Evolutionary conservation across 257 asterid species (phyloP), one percentile per base, ranked within the genome.

Genomic region (Fraxinus cuspidata): DNA sequence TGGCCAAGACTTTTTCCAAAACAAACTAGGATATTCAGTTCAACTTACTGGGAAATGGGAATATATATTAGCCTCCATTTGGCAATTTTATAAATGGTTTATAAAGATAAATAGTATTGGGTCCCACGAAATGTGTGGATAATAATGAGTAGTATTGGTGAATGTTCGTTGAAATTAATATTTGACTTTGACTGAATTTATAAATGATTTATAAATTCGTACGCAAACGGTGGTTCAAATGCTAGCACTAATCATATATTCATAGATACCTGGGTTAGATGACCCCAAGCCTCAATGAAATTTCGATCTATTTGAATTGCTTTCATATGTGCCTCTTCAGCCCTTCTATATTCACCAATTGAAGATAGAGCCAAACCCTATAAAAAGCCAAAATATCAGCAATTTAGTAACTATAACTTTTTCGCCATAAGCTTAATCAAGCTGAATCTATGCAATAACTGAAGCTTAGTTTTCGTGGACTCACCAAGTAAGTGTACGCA

Each of bases 201-300:
- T 42, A 42, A 11, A 42, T 2, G 16, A 42, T 11, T 42, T 12
- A 42, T 42, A 42, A 42, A 42, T 42, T 42, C 3, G 2, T 42
- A 11, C 12, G 18, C 51, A 42, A 42, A 42, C 16, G 51, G 51
- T 11, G 51, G 49, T 42, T 13, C 12, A 42, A 40, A 64, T 34
- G 72, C 38, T 42, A 42, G 74, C 19, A 29, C 78, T 12, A 69
- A 67, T 42, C 38, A 56, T 74, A 74, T 74, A 69, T 53, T 19
- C 79, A 72, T 53, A 67, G 77, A 81, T 87, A 93, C 99, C 99
- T 93, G 99, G 79, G 98, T 89, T 71, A 96, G 89, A 89, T 96
- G 98, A 81, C 96, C 84, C 98, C 98, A 92, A 71, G 99, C 99
- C 90, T 96, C 99, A 12, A 93, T 82, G 80, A 93, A 96, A 73